These are phyloP conservation scores for Leccinum obscurum DNA, from an alignment of 768 basidiomycete species.

Conservation along the genomic window DNA sequence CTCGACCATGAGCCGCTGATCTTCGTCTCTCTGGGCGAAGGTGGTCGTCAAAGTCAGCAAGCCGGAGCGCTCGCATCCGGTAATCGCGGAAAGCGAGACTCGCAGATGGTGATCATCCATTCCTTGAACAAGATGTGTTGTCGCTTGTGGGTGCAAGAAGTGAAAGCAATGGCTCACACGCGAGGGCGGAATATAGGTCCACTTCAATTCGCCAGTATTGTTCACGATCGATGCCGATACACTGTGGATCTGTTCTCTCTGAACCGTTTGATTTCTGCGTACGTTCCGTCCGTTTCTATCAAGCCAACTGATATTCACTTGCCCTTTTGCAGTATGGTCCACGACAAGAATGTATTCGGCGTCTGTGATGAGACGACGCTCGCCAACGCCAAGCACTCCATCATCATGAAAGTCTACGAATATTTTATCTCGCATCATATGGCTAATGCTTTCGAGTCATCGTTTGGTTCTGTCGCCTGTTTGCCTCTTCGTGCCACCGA, in stretches of 20 bases:
- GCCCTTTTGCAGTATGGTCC: constrained; percentile 73
- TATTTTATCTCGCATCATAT: constrained; percentile 99
- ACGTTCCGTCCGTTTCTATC: constrained; percentile 12
- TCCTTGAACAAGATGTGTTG: constrained; percentile 88
- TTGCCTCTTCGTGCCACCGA: constrained; percentile 92
- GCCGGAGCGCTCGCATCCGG: constrained; percentile 89
- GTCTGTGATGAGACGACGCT: constrained; percentile 95
- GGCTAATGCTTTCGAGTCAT: constrained; percentile 94
- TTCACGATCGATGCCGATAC: constrained; percentile 96
- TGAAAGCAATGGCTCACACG: background rate
- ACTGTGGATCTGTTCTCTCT: constrained; percentile 85
- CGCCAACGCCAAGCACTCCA: constrained; percentile 90
- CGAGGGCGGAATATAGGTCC: constrained; percentile 56
- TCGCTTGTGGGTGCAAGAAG: background rate
- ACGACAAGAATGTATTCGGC: constrained; percentile 91
- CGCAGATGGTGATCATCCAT: constrained; percentile 94
- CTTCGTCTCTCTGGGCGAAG: constrained; percentile 92
- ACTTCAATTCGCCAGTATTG: constrained; percentile 89
- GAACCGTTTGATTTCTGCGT: constrained; percentile 93
- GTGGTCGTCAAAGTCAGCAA: constrained; percentile 86
- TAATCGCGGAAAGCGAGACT: constrained; percentile 97
- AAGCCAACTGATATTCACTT: background rate
- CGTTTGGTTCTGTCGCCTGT: constrained; percentile 99
- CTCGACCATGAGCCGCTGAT: constrained; percentile 93
- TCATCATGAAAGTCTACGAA: constrained; percentile 84